phyloP scores from a whole-genome alignment of 1,139 yeast genomes.

The Saccharomyces hybrid region DNA sequence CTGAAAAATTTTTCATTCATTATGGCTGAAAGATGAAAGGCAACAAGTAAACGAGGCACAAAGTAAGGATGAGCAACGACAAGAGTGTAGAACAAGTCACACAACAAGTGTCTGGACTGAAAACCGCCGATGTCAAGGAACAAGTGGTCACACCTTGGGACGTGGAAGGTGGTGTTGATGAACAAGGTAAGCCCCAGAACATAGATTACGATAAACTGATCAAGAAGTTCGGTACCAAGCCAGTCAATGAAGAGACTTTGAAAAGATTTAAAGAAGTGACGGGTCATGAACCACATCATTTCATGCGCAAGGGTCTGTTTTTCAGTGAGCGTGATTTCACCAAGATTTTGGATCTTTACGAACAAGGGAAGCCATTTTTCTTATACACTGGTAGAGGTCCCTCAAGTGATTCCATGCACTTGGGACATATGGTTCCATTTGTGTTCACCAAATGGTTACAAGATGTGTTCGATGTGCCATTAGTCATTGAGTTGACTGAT shows the following conservation, averaged over 20 bases:
- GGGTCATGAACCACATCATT: slow-evolving; percentile 90
- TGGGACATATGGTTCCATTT: slow-evolving; percentile 97
- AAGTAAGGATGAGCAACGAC: slow-evolving; percentile 6
- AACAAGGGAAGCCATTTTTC: slow-evolving; percentile 91
- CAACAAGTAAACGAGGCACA: background rate
- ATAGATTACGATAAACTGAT: slow-evolving; percentile 88
- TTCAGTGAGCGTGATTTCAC: slow-evolving; percentile 86
- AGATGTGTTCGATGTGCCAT: slow-evolving; percentile 95
- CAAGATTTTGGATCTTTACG: slow-evolving; percentile 77
- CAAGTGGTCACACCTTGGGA: slow-evolving; percentile 96
- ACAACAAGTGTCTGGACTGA: slow-evolving; percentile 14
- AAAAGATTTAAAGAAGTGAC: slow-evolving; percentile 72
- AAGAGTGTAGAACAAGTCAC: slow-evolving; percentile 15
- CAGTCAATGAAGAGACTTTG: slow-evolving; percentile 63
- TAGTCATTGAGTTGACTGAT: slow-evolving; percentile 91
- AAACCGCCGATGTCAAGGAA: slow-evolving; percentile 33
- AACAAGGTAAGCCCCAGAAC: slow-evolving; percentile 70
- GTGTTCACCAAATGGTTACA: slow-evolving; percentile 96
- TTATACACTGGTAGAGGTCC: slow-evolving; percentile 98
- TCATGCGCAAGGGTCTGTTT: slow-evolving; percentile 84
- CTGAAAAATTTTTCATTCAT: background rate
- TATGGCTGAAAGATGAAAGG: background rate
- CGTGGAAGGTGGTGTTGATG: slow-evolving; percentile 96
- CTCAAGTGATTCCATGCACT: slow-evolving; percentile 86
- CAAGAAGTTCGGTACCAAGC: slow-evolving; percentile 78